Conservation (phyloP, 768 basidiomycete genomes). For the Mrakia frigida region DNA sequence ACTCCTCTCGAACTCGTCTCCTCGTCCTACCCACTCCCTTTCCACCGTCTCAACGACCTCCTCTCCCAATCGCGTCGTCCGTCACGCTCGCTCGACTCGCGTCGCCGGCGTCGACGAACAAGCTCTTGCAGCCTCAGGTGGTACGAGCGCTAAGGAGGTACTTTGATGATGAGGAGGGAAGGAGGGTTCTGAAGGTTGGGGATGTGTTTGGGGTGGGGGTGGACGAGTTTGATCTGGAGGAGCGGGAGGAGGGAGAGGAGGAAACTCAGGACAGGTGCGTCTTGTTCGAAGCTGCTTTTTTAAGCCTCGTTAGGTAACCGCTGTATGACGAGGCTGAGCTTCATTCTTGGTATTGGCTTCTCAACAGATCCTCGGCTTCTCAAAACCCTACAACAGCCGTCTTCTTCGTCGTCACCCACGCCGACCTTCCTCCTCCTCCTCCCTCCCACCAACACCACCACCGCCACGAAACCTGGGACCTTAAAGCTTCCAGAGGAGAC, state of each 20-base stretch:
- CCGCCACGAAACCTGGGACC: conserved; percentile 33
- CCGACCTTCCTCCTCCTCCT: conserved; percentile 37
- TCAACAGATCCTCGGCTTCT: not conserved
- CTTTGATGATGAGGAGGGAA: conserved; percentile 48
- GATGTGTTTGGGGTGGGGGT: conserved; percentile 34
- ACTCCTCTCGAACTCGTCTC: conserved; percentile 34
- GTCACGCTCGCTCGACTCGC: conserved; percentile 76
- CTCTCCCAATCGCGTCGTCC: conserved; percentile 62
- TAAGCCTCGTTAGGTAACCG: too few relatives aligned
- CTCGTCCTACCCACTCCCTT: conserved; percentile 57
- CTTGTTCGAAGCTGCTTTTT: too few relatives aligned
- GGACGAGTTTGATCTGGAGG: conserved; percentile 16
- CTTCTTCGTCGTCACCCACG: conserved; percentile 22
- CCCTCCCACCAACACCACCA: conserved; percentile 39
- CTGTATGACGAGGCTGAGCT: too few relatives aligned
- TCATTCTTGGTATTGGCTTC: not conserved
- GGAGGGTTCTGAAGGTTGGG: conserved; percentile 39
- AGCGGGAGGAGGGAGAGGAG: not conserved
- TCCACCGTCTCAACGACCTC: conserved; percentile 50
- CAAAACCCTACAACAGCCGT: not conserved
- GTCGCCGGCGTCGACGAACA: conserved; percentile 64
- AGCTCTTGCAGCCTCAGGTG: conserved; percentile 59
- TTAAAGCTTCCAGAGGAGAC: conserved; percentile 54
- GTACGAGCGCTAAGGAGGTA: conserved; percentile 59
- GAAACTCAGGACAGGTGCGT: not conserved